Conservation (phyloP, 1,139 yeast species). For the Meyerozyma smithsonii region DNA sequence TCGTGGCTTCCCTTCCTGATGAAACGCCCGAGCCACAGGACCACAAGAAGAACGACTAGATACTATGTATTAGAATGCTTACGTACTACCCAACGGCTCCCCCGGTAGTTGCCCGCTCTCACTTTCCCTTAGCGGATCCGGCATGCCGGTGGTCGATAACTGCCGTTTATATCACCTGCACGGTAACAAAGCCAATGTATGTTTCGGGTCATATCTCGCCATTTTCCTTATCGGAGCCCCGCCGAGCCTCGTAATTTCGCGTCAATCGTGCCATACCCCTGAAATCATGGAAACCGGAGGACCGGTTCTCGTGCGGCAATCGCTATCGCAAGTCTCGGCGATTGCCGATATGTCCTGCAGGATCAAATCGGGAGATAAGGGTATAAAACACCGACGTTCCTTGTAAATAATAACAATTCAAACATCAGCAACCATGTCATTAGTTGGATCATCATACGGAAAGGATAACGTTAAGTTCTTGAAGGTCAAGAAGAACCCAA, state of each 20-base stretch:
- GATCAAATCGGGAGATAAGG: background rate
- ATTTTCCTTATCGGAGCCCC: too few relatives aligned
- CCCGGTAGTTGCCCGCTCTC: background rate
- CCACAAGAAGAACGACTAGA: slow-evolving; percentile 2
- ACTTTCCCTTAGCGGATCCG: background rate
- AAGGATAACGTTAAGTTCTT: slow-evolving; percentile 88
- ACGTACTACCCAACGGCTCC: background rate
- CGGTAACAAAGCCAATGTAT: too few relatives aligned
- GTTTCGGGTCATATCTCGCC: too few relatives aligned
- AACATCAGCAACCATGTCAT: too few relatives aligned
- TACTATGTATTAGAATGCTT: background rate
- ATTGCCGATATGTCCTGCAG: background rate
- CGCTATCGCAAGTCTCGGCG: background rate
- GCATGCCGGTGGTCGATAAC: background rate
- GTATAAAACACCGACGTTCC: background rate
- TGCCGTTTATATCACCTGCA: too few relatives aligned
- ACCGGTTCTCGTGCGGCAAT: background rate
- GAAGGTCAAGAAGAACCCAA: slow-evolving; percentile 74
- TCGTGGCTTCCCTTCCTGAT: background rate
- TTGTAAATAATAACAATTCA: background rate
- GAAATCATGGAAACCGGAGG: background rate
- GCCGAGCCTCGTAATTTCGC: background rate
- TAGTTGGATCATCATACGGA: slow-evolving; percentile 66
- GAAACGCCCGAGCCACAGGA: background rate
- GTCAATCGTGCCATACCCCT: background rate